phyloP scores from a whole-genome alignment of 2,329 filamentous ascomycete genomes.

The Beauveria sp. region DNA sequence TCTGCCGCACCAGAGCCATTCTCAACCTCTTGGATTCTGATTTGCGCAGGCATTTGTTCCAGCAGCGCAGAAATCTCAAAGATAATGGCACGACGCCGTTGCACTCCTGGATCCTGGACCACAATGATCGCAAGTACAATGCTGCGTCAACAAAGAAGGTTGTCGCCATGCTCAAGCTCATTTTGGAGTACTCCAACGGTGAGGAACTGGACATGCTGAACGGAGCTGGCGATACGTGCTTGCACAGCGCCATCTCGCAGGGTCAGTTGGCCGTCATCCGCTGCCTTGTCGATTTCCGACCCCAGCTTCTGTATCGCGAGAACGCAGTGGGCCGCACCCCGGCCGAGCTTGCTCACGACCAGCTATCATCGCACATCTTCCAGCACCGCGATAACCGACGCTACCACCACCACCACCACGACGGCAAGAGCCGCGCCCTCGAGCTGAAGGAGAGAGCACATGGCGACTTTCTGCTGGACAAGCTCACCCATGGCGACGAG shows the following conservation, averaged over 20 bases:
- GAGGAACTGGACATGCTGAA: slow-evolving; percentile 52
- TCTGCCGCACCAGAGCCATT: slow-evolving; percentile 35
- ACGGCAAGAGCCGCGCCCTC: slow-evolving; percentile 1
- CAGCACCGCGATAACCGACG: slow-evolving; percentile 14
- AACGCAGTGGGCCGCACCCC: slow-evolving; percentile 72
- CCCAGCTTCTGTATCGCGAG: slow-evolving; percentile 58
- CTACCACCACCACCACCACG: background rate
- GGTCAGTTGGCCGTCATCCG: slow-evolving; percentile 29
- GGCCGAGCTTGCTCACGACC: slow-evolving; percentile 56
- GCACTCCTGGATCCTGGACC: slow-evolving; percentile 44
- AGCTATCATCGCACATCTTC: slow-evolving; percentile 35
- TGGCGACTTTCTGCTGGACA: slow-evolving; percentile 12
- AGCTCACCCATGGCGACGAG: background rate
- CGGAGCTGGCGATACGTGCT: slow-evolving; percentile 55
- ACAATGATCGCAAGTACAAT: slow-evolving; percentile 11
- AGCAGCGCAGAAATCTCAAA: slow-evolving; percentile 46
- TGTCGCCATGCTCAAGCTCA: slow-evolving; percentile 35
- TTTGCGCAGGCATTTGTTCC: slow-evolving; percentile 49
- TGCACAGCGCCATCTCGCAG: slow-evolving; percentile 48
- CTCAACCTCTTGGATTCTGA: slow-evolving; percentile 51
- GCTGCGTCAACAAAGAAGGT: slow-evolving; percentile 16
- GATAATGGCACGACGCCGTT: slow-evolving; percentile 56
- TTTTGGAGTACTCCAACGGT: slow-evolving; percentile 50
- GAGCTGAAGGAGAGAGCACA: background rate
- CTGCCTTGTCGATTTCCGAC: slow-evolving; percentile 45